These are phyloP conservation scores for Golubevia sp. DNA, from an alignment of 1,284 basidiomycete species.

Conservation along the genomic window DNA sequence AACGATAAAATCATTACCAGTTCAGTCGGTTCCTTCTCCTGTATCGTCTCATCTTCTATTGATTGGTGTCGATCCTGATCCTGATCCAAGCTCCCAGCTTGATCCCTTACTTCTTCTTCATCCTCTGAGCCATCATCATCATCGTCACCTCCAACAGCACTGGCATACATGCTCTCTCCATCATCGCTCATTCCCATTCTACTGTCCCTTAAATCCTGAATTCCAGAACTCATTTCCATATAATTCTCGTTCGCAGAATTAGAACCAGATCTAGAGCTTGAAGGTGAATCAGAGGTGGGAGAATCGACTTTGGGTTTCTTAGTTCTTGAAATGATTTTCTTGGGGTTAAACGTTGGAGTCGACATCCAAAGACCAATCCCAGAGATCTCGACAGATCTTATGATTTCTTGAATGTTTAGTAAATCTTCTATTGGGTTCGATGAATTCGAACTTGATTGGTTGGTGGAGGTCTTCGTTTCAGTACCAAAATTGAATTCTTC, in stretches of 20 bases:
- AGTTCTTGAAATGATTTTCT: too few species aligned
- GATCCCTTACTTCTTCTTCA: not conserved
- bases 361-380: too few species aligned
- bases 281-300: too few species aligned
- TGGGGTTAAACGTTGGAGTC: too few species aligned
- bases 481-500: not conserved
- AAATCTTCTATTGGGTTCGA: too few species aligned
- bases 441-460: too few species aligned
- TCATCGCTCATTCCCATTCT: not conserved
- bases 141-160: not conserved
- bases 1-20: not conserved
- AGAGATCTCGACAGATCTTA: too few species aligned
- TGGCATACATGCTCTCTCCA: not conserved
- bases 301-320: too few species aligned
- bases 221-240: slow-evolving; percentile 14
- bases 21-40: too few species aligned
- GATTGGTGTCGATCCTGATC: not conserved
- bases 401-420: too few species aligned
- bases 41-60: not conserved
- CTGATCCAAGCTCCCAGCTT: not conserved
- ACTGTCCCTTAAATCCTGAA: slow-evolving; percentile 9
- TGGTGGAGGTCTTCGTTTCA: too few species aligned
- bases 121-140: not conserved
- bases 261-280: not conserved
- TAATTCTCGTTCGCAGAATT: slow-evolving; percentile 1